phyloP scores from a whole-genome alignment of 2,329 filamentous ascomycete species.

The Calcarisporium arbuscula region DNA sequence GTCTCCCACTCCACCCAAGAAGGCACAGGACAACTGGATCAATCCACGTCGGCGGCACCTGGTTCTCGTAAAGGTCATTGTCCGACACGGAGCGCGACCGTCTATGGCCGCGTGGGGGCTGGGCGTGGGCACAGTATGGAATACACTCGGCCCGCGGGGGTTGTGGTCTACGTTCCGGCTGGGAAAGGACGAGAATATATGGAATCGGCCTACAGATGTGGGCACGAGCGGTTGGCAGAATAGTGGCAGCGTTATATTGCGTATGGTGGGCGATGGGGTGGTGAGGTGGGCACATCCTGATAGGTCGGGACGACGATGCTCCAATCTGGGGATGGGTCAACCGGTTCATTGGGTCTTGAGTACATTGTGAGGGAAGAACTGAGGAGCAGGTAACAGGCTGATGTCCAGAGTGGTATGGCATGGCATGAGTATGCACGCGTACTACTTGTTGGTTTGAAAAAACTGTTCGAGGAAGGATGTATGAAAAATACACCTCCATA shows the following conservation, averaged over 20 bases:
- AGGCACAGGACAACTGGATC: conserved; percentile 52
- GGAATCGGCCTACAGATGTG: conserved; percentile 57
- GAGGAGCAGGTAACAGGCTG: no score
- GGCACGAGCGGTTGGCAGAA: conserved; percentile 65
- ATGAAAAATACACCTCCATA: no score
- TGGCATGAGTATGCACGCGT: no score
- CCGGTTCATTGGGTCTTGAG: no score
- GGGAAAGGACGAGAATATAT: conserved; percentile 57
- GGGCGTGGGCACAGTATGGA: conserved; percentile 53
- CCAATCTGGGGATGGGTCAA: no score
- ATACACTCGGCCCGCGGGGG: conserved; percentile 54
- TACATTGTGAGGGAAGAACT: no score
- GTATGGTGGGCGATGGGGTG: conserved; percentile 26
- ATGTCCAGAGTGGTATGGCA: no score
- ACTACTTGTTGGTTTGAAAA: no score
- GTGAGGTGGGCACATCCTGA: conserved; percentile 24
- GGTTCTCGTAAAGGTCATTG: conserved; percentile 51
- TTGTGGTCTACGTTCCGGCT: conserved; percentile 52
- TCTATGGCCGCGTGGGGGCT: conserved; percentile 63
- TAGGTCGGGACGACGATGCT: no score
- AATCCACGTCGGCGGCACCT: conserved; percentile 48
- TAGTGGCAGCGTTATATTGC: conserved; percentile 59
- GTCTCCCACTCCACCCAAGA: conserved; percentile 52
- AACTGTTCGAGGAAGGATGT: no score
- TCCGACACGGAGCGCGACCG: conserved; percentile 53